Evolutionary conservation across 495 filamentous ascomycete genomes (phyloP).

Genomic region (Aspergillus hancockii): DNA sequence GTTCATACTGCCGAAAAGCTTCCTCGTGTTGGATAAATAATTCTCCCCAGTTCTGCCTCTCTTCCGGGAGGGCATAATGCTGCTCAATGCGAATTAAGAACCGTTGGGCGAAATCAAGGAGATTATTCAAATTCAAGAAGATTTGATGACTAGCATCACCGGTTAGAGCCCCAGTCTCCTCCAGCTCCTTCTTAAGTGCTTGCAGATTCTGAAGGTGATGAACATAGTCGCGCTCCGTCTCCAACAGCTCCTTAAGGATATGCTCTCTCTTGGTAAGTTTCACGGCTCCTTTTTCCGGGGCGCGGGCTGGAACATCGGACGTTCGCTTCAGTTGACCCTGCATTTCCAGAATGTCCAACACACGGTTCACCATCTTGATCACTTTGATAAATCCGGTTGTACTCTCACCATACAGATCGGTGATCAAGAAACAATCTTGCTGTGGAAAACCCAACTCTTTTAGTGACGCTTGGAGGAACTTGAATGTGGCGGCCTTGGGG

Average conservation of each 20-base stretch:
- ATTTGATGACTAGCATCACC: slow-evolving; percentile 93
- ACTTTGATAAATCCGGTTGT: slow-evolving; percentile 98
- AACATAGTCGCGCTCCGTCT: slow-evolving; percentile 97
- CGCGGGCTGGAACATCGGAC: slow-evolving; percentile 45
- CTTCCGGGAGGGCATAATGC: slow-evolving; percentile 77
- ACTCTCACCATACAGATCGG: slow-evolving; percentile 87
- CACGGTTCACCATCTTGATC: slow-evolving; percentile 79
- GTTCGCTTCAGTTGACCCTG: slow-evolving; percentile 65
- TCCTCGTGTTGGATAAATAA: slow-evolving; percentile 80
- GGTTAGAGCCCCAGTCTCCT: slow-evolving; percentile 81
- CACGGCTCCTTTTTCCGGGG: slow-evolving; percentile 41
- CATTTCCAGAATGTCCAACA: slow-evolving; percentile 81
- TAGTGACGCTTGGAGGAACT: slow-evolving; percentile 68
- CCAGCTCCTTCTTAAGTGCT: slow-evolving; percentile 84
- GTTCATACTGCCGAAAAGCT: slow-evolving; percentile 86
- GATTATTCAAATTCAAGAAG: slow-evolving; percentile 91
- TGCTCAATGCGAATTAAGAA: slow-evolving; percentile 96
- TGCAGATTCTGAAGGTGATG: slow-evolving; percentile 95
- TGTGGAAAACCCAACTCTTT: slow-evolving; percentile 73
- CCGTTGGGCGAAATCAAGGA: slow-evolving; percentile 91
- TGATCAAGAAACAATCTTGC: slow-evolving; percentile 86
- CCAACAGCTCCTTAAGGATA: slow-evolving; percentile 85
- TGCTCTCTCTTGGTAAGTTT: slow-evolving; percentile 80
- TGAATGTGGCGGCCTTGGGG: slow-evolving; percentile 69
- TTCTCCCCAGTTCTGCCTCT: slow-evolving; percentile 86